Conservation (phyloP, 768 basidiomycete species). For the Suillus variegatus region DNA sequence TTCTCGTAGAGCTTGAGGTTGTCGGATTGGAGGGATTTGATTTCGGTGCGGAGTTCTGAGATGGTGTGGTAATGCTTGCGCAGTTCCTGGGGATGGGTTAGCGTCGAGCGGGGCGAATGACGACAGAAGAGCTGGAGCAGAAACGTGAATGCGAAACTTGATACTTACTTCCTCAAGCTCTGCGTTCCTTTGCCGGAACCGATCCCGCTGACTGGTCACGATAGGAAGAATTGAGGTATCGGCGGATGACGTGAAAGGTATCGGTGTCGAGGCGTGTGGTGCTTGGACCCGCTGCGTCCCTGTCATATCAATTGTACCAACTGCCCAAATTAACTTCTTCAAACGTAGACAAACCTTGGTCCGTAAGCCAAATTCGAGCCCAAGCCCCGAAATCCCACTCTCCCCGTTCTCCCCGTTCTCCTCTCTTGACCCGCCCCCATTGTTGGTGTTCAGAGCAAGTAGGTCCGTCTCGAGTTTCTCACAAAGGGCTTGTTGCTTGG, state of each 20-base stretch:
- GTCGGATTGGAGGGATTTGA: constrained; percentile 89
- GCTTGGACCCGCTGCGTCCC: constrained; percentile 20
- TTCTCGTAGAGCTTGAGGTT: constrained; percentile 99
- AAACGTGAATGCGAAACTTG: background rate
- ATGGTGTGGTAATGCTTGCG: constrained; percentile 95
- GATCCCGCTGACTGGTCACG: constrained; percentile 94
- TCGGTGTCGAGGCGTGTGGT: constrained; percentile 55
- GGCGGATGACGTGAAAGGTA: constrained; percentile 71
- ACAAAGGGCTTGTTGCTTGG: constrained; percentile 77
- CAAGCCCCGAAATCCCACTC: constrained; percentile 64
- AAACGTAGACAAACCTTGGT: background rate
- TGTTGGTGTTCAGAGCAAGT: constrained; percentile 65
- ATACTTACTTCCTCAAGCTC: constrained; percentile 87
- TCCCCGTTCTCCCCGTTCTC: constrained; percentile 37
- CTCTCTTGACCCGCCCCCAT: constrained; percentile 27
- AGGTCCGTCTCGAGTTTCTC: constrained; percentile 93
- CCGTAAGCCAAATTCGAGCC: constrained; percentile 47
- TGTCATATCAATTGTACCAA: constrained; percentile 4
- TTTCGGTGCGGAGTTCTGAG: constrained; percentile 89
- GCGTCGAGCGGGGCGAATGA: background rate
- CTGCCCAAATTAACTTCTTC: too few relatives aligned
- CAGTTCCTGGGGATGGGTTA: constrained; percentile 61
- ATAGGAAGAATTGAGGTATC: constrained; percentile 98
- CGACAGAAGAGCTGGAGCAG: constrained; percentile 4
- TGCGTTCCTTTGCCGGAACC: constrained; percentile 96